Conservation (phyloP, 2,329 filamentous ascomycete genomes). For the Polychaeton citri region DNA sequence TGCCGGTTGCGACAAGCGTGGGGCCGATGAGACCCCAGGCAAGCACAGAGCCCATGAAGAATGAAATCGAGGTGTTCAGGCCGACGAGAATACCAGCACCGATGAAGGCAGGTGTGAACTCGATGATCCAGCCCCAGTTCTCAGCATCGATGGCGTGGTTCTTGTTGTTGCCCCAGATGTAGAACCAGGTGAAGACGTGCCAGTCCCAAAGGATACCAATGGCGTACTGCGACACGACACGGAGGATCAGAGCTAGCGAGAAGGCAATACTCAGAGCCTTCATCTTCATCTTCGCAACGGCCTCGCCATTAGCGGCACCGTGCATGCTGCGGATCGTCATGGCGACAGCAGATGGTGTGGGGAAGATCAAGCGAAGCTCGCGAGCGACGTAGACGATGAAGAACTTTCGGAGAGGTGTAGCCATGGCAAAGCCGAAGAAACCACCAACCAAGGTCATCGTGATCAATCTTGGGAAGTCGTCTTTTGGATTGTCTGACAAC, state of each 20-base stretch:
- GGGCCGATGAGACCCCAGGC: constrained; percentile 48
- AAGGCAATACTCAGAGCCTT: constrained; percentile 42
- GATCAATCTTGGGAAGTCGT: constrained; percentile 46
- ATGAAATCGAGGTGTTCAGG: constrained; percentile 45
- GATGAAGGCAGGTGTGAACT: constrained; percentile 48
- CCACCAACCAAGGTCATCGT: constrained; percentile 48
- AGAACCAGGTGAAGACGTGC: constrained; percentile 35
- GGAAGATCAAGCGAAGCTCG: constrained; percentile 47
- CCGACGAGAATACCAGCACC: constrained; percentile 47
- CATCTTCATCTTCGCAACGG: constrained; percentile 43
- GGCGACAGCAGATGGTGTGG: constrained; percentile 46
- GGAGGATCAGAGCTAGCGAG: constrained; percentile 35
- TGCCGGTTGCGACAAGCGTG: constrained; percentile 39
- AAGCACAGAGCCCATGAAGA: constrained; percentile 42
- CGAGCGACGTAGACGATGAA: constrained; percentile 53
- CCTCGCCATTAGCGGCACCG: constrained; percentile 37
- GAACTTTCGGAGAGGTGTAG: constrained; percentile 48
- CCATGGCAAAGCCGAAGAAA: constrained; percentile 52
- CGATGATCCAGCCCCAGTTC: constrained; percentile 49
- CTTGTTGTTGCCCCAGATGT: constrained; percentile 40
- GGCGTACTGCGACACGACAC: constrained; percentile 46
- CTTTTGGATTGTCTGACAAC: constrained; percentile 35
- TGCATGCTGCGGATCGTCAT: constrained; percentile 53
- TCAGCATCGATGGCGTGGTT: constrained; percentile 40
- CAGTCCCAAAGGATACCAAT: constrained; percentile 42